Conservation (phyloP, 352 stramenopile species). For the Phytophthora quininea region DNA sequence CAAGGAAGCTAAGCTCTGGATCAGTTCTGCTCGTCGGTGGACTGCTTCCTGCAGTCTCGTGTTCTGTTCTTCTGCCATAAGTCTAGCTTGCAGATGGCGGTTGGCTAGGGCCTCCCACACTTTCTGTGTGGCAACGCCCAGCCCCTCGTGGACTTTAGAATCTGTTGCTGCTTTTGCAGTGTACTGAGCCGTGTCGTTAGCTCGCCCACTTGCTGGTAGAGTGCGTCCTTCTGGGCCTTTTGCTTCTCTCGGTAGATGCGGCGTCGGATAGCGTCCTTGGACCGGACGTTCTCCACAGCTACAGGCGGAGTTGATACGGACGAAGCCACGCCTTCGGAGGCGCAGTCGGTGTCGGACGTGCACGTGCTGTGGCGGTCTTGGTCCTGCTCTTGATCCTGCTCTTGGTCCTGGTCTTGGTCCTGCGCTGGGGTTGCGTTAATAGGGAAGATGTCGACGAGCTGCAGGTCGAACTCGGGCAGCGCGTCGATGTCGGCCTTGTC, state of each 20-base stretch:
- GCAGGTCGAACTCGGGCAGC: conserved; percentile 20
- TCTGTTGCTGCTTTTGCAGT: conserved; percentile 17
- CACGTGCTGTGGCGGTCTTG: background rate
- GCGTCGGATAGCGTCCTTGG: conserved; percentile 28
- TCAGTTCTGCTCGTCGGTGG: conserved; percentile 16
- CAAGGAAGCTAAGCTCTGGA: conserved; percentile 14
- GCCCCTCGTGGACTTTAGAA: background rate
- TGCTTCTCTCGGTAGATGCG: conserved; percentile 33
- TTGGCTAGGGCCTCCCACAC: conserved; percentile 32
- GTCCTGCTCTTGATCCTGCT: background rate
- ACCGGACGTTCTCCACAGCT: conserved; percentile 21
- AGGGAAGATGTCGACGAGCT: conserved; percentile 23
- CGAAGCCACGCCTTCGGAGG: conserved; percentile 27
- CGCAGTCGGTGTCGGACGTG: conserved; percentile 25
- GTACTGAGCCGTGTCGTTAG: conserved; percentile 11
- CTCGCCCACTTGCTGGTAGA: conserved; percentile 23
- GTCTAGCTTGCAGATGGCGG: conserved; percentile 22
- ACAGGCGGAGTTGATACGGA: conserved; percentile 4
- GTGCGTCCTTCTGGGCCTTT: conserved; percentile 20
- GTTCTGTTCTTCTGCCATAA: conserved; percentile 25
- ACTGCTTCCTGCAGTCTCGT: conserved; percentile 24
- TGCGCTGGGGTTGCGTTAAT: conserved; percentile 7
- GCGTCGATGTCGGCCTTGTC: conserved; percentile 24
- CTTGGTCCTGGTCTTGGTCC: background rate
- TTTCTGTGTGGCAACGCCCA: conserved; percentile 1